A percentile compares a stretch with the other conserved stretches of the same genome.
Evolutionary conservation across 1,139 yeast genomes (phyloP).

Genomic region (Yamadazyma dushanensis): DNA sequence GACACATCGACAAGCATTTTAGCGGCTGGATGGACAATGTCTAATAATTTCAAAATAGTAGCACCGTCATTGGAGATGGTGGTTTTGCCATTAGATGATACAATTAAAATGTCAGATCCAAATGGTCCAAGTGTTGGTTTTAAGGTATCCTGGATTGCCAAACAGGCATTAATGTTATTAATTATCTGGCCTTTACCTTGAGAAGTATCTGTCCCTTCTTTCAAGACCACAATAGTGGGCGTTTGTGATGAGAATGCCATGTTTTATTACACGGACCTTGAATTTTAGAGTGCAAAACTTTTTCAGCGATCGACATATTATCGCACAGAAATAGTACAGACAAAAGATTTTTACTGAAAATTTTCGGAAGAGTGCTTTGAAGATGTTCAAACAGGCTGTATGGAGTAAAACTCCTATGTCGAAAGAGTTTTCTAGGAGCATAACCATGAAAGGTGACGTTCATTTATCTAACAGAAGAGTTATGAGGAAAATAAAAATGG

Average conservation of each 20-base stretch:
- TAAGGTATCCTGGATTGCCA: conserved; percentile 94
- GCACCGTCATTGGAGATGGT: conserved; percentile 99
- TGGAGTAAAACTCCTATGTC: background rate
- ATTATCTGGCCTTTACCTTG: conserved; percentile 96
- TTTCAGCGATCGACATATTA: conserved; percentile 8
- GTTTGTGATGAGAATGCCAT: conserved; percentile 93
- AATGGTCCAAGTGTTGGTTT: conserved; percentile 95
- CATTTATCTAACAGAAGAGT: conserved; percentile 52
- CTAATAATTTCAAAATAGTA: conserved; percentile 85
- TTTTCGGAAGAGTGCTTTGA: conserved; percentile 1
- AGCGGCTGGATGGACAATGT: conserved; percentile 98
- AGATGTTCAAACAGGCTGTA: conserved; percentile 1
- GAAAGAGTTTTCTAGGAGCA: conserved; percentile 21
- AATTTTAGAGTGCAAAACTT: conserved; percentile 1
- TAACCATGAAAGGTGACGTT: conserved; percentile 38
- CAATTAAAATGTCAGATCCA: conserved; percentile 93
- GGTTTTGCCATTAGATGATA: conserved; percentile 77
- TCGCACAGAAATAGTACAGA: conserved; percentile 1
- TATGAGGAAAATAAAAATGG: conserved; percentile 56
- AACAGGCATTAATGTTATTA: conserved; percentile 92
- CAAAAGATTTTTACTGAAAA: background rate
- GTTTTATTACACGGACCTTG: conserved; percentile 1
- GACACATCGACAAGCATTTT: conserved; percentile 92
- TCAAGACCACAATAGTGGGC: conserved; percentile 94
- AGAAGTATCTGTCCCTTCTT: conserved; percentile 96